A percentile compares a stretch with the other conserved stretches of the same genome.
Evolutionary conservation across 768 basidiomycete species (phyloP).

Genomic region (Tricholoma matsutake): DNA sequence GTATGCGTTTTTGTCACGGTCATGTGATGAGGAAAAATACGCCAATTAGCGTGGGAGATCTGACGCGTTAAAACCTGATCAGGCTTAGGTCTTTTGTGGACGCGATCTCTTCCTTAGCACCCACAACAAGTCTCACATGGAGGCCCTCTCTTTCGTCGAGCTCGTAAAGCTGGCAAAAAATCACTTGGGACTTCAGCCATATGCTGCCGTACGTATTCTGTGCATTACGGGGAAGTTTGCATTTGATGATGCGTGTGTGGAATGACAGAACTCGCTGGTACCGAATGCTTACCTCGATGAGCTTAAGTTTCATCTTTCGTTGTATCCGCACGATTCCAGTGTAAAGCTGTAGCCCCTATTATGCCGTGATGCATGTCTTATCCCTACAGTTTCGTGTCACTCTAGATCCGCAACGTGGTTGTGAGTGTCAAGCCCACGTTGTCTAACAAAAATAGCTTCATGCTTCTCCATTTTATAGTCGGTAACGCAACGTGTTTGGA

Average conservation of each 20-base stretch:
- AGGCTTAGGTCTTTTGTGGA: neutral
- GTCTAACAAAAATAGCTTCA: conserved; percentile 1
- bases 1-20: neutral
- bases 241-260: neutral
- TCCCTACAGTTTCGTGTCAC: conserved; percentile 34
- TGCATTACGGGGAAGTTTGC: neutral
- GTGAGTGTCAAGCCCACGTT: conserved; percentile 28
- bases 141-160: neutral
- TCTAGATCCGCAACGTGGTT: conserved; percentile 33
- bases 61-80: conserved; percentile 12
- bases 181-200: conserved; percentile 8
- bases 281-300: conserved; percentile 34
- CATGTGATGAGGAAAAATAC: neutral
- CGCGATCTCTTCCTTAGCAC: neutral
- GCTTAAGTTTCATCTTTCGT: conserved; percentile 27
- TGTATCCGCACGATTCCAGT: conserved; percentile 32
- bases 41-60: conserved; percentile 11
- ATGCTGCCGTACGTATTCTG: conserved; percentile 8
- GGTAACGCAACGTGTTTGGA: conserved; percentile 46
- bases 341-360: conserved; percentile 21
- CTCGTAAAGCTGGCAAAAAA: conserved; percentile 9
- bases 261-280: conserved; percentile 14
- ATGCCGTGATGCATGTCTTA: neutral
- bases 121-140: conserved; percentile 8
- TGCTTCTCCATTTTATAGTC: conserved; percentile 23